Percentiles rank a stretch among this genome's conserved stretches.
These are phyloP conservation scores for Phytophthora sansomeana DNA, from an alignment of 352 stramenopile genomes.

Conservation along the genomic window DNA sequence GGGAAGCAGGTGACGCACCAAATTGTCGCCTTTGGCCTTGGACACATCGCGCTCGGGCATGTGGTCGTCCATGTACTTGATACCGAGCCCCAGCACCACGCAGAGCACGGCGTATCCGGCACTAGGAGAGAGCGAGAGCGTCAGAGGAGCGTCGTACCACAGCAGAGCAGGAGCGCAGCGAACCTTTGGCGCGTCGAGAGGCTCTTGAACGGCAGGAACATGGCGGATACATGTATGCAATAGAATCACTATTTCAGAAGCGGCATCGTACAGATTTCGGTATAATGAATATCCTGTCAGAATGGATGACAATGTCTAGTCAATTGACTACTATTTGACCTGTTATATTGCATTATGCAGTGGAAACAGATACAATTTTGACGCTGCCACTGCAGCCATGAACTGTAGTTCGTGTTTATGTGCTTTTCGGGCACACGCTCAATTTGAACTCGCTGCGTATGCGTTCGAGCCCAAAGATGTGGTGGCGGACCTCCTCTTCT, in stretches of 20 bases:
- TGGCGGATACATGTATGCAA: constrained; percentile 9
- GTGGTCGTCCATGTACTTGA: constrained; percentile 78
- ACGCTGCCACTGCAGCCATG: too few relatives aligned
- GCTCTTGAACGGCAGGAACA: constrained; percentile 77
- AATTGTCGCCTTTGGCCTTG: constrained; percentile 43
- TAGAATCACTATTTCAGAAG: neutral
- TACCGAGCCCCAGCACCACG: constrained; percentile 61
- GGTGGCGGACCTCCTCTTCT: neutral
- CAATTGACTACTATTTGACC: too few relatives aligned
- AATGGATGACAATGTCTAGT: too few relatives aligned
- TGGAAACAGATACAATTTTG: too few relatives aligned
- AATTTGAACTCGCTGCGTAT: constrained; percentile 22
- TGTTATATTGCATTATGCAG: too few relatives aligned
- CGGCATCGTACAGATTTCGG: too few relatives aligned
- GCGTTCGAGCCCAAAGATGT: constrained; percentile 24
- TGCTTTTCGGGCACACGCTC: neutral
- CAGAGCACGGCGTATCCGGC: constrained; percentile 71
- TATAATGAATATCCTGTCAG: too few relatives aligned
- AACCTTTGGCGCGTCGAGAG: constrained; percentile 69
- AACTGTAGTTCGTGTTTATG: constrained; percentile 6
- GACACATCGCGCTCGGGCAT: constrained; percentile 51
- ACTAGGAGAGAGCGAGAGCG: constrained; percentile 28
- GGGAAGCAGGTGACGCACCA: constrained; percentile 44
- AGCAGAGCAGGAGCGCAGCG: neutral
- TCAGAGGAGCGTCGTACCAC: too few relatives aligned